A percentile compares a stretch with the other conserved stretches of the same genome.
Conservation (phyloP, 371 early-diverging fungal species). For the Mortierella sp. region DNA sequence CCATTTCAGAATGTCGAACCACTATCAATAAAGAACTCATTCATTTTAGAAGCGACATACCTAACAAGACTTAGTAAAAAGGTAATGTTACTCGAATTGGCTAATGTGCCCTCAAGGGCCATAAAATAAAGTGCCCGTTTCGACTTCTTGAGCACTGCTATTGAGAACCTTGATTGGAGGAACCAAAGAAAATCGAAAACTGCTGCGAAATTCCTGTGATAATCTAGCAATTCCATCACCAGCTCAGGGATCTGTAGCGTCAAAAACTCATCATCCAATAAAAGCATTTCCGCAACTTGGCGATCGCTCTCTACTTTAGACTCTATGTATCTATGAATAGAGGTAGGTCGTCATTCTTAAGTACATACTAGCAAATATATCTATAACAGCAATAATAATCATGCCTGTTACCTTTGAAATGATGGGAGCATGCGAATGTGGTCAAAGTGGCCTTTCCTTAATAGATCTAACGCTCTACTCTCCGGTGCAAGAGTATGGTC, state of each 20-base stretch:
- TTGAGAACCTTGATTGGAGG: slow-evolving; percentile 65
- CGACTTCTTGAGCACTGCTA: slow-evolving; percentile 61
- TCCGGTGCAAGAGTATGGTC: slow-evolving; percentile 41
- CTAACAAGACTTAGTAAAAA: slow-evolving; percentile 42
- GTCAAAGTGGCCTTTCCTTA: slow-evolving; percentile 66
- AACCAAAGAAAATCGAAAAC: slow-evolving; percentile 65
- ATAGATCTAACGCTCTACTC: slow-evolving; percentile 51
- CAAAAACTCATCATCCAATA: slow-evolving; percentile 69
- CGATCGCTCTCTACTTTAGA: slow-evolving; percentile 60
- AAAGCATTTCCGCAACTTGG: slow-evolving; percentile 61
- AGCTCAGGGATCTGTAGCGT: slow-evolving; percentile 59
- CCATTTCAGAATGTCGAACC: not conserved
- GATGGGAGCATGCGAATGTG: slow-evolving; percentile 83
- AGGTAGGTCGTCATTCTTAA: not conserved
- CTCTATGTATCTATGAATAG: slow-evolving; percentile 60
- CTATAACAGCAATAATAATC: not conserved
- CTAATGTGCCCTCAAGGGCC: slow-evolving; percentile 60
- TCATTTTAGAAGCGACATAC: slow-evolving; percentile 14
- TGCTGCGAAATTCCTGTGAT: slow-evolving; percentile 65
- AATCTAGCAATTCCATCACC: slow-evolving; percentile 58
- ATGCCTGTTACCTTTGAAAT: slow-evolving; percentile 64
- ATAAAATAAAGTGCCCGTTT: slow-evolving; percentile 66
- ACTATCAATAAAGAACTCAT: not conserved
- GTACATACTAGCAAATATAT: not conserved
- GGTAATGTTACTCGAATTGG: slow-evolving; percentile 24